Base-by-base conservation (phyloP, 2,329 filamentous ascomycete genomes). In the Fusarium albosuccineum region DNA sequence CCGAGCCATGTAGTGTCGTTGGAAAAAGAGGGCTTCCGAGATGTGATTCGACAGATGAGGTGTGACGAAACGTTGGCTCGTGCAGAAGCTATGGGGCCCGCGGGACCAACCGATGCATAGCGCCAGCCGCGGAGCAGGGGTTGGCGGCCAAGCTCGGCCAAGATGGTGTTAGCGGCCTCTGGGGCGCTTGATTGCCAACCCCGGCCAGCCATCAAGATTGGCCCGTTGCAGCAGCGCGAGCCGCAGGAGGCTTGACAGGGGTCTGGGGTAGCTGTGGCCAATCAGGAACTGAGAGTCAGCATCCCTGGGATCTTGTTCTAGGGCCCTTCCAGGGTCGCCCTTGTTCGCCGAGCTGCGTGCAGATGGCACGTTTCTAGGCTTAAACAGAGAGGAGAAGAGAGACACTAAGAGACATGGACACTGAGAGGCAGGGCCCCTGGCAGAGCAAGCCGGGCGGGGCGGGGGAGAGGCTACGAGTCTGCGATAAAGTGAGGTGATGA, bases 21-120 rank as follows among this genome's bases (percentile, higher is more conserved):
- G 66, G 63, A 56, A 64, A 70, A 70, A 71, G 34, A 46, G 62
- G 50, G 33, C 58, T 60, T 68, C 60, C 61, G 58, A 63, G 33
- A 60, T 40, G 54, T 79, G 72, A 80, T 83, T 83, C 76, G 81
- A 71, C 64, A 16, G 49, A 50, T 56, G 57, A 60, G 62, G 64
- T 82, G 82, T 84, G 82, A 84, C 78, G 78, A 81, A 68, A 75
- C 68, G 65, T 71, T 77, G 75, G 75, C 77, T 78, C 76, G 78
- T 82, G 81, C 81, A 83, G 77, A 75, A 74, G 74, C 77, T 74
- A 77, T 75, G 79, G 81, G 80, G 78, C 76, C 79, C 77, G 79
- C 80, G 80, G 82, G 79, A 80, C 79, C 79, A 80, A 80, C 79
- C 79, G 79, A 78, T 76, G 64, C 74, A 72, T 77, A 79, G 79